Percentiles rank a stretch among this genome's conserved stretches.
These are phyloP conservation scores for Meredithiella fracta DNA, from an alignment of 2,329 filamentous ascomycete species.

Conservation along the genomic window DNA sequence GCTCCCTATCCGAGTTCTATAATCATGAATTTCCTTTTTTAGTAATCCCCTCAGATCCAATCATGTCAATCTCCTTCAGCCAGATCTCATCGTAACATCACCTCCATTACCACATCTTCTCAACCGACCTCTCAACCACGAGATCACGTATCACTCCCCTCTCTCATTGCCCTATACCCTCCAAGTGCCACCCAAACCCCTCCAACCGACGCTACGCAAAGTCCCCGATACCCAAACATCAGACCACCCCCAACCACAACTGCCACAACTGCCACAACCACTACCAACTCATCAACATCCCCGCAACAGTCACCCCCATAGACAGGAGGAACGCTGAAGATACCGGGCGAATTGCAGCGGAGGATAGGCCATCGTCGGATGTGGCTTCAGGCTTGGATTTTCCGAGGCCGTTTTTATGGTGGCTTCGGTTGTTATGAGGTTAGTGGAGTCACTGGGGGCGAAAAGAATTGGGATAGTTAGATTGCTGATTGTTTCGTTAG, in stretches of 20 bases:
- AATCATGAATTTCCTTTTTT: no score
- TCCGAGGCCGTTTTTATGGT: slow-evolving; percentile 17
- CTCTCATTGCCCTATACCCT: neutral
- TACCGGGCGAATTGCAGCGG: slow-evolving; percentile 17
- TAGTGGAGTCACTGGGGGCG: slow-evolving; percentile 33
- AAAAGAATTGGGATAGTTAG: slow-evolving; percentile 29
- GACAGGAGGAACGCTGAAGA: neutral
- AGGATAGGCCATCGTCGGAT: slow-evolving; percentile 21
- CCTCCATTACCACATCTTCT: no score
- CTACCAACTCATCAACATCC: neutral
- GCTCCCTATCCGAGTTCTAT: no score
- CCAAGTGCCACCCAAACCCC: neutral
- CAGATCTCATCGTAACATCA: no score
- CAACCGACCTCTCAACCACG: neutral
- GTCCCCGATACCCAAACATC: neutral
- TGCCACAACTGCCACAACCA: neutral
- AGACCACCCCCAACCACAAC: neutral
- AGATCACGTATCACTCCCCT: neutral
- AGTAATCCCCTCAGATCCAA: no score
- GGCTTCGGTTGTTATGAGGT: slow-evolving; percentile 18
- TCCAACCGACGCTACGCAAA: neutral
- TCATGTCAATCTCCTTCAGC: no score
- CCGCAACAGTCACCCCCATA: neutral
- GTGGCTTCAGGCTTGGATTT: slow-evolving; percentile 19
- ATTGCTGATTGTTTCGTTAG: slow-evolving; percentile 26